Base-by-base conservation (phyloP, 2,329 filamentous ascomycete species). In the Diaporthe australafricana region DNA sequence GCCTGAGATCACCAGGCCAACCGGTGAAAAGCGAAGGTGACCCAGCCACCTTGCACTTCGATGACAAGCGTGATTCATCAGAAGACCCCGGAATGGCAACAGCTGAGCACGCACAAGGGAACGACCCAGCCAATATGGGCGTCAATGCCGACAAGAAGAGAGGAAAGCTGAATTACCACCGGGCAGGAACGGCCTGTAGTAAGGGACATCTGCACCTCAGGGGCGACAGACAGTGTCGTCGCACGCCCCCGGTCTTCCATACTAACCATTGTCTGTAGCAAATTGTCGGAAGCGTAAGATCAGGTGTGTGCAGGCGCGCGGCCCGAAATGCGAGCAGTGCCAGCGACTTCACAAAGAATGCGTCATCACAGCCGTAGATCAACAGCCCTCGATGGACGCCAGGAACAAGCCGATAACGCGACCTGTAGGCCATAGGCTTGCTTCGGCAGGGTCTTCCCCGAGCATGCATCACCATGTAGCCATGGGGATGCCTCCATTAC, bases 171-270 rank as follows among this genome's bases (percentile, higher is more conserved):
- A 96, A 96, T 48, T 98, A 98, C 80, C 96, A 98, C 84, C 91
- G 96, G 79, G 98, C 95, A 45, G 97, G 95, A 55, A 94, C 98
- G 77, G 96, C 96, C 77, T 98, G 96, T 85, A 93, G 96, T 98
- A 89, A 90, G 95, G 91, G 12, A 27, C 8, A 11, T 35, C 71
- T 52, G 73, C 70, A 45, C 72, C 35, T 35, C 57, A 25, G 47
- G 50, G 63, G 70, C 66, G 75, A 75, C 75, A 76, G 73, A 48
- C 30, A n/a, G 12, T 25, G 25, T 45, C 53, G 25, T 45, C 53
- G 16, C 30, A 4, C 25, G 45, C 48, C 48, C 48, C 35, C 60
- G 50, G 40, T 32, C 42, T n/a, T 68, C 67, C 57, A 71, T 50
- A 60, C 65, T 75, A 62, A 57, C 30, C 62, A 56, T 56, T 56